phyloP scores from a whole-genome alignment of 2,329 filamentous ascomycete species.

The Acrocalymma vagum region DNA sequence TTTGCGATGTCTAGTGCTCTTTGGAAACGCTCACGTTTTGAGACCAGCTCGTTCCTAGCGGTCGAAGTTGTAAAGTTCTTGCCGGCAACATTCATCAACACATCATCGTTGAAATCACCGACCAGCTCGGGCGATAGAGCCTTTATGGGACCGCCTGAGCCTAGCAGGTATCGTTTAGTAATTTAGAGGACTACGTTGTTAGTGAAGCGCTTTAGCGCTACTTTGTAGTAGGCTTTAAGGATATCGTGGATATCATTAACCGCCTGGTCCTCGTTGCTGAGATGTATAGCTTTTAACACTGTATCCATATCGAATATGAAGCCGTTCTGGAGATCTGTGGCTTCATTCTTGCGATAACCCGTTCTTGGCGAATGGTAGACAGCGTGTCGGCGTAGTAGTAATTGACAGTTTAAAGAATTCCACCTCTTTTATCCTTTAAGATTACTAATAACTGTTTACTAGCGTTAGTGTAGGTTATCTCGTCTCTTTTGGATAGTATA shows the following conservation, averaged over 20 bases:
- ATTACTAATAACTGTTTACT: slow-evolving; percentile 3
- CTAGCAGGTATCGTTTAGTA: slow-evolving; percentile 63
- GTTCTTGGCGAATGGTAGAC: slow-evolving; percentile 8
- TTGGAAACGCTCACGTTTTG: slow-evolving; percentile 11
- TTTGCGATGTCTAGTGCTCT: slow-evolving; percentile 15
- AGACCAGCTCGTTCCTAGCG: slow-evolving; percentile 11
- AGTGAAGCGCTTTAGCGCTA: slow-evolving; percentile 68
- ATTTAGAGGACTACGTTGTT: slow-evolving; percentile 70
- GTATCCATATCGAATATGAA: slow-evolving; percentile 2
- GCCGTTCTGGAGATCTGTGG: slow-evolving; percentile 5
- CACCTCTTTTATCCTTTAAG: slow-evolving; percentile 11
- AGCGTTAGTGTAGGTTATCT: slow-evolving; percentile 1
- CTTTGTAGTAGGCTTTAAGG: slow-evolving; percentile 68
- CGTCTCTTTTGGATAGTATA: slow-evolving; percentile 2
- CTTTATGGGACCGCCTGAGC: slow-evolving; percentile 59
- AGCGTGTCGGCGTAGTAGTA: slow-evolving; percentile 14
- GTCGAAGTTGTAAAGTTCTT: slow-evolving; percentile 56
- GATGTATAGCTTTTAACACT: slow-evolving; percentile 10
- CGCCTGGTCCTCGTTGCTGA: slow-evolving; percentile 24
- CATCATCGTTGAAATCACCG: slow-evolving; percentile 53
- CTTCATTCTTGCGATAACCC: slow-evolving; percentile 11
- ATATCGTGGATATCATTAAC: slow-evolving; percentile 67
- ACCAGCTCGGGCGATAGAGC: slow-evolving; percentile 64
- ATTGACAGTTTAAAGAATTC: slow-evolving; percentile 15
- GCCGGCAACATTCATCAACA: slow-evolving; percentile 66